Conservation (phyloP, 805 yeast genomes). For the Nakazawaea wyomingensis region DNA sequence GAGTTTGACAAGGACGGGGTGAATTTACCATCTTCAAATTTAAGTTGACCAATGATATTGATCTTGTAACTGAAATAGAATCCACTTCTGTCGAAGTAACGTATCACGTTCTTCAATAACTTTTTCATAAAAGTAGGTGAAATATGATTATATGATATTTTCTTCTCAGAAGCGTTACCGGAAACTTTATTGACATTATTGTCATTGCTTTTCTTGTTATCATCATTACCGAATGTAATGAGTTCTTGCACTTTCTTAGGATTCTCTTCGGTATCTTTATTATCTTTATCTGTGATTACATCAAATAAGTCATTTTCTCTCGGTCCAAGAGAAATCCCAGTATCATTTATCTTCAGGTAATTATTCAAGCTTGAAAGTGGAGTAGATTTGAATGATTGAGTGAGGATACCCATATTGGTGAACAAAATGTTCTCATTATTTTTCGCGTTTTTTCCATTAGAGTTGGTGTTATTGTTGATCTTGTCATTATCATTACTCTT, state of each 20-base stretch:
- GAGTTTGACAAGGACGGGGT: conserved; percentile 1
- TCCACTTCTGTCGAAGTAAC: conserved; percentile 18
- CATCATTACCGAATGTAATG: background rate
- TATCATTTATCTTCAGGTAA: conserved; percentile 7
- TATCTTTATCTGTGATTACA: background rate
- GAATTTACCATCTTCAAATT: background rate
- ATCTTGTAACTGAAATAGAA: conserved; percentile 18
- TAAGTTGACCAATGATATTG: conserved; percentile 11
- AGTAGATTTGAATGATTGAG: conserved; percentile 18
- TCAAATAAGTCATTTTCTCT: background rate
- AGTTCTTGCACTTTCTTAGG: background rate
- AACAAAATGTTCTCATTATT: conserved; percentile 13
- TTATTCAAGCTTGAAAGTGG: conserved; percentile 17
- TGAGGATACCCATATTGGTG: conserved; percentile 18
- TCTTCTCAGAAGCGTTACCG: background rate
- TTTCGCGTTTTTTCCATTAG: too few species aligned
- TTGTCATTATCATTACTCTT: too few species aligned
- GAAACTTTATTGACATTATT: too few species aligned
- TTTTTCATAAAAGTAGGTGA: conserved; percentile 14
- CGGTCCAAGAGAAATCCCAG: background rate
- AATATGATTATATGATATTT: background rate
- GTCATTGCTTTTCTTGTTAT: too few species aligned
- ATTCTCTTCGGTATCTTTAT: background rate
- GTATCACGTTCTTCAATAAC: conserved; percentile 13
- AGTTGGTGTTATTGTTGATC: too few species aligned